phyloP scores from a whole-genome alignment of 2,329 filamentous ascomycete species.

The Fusarium paranaense region DNA sequence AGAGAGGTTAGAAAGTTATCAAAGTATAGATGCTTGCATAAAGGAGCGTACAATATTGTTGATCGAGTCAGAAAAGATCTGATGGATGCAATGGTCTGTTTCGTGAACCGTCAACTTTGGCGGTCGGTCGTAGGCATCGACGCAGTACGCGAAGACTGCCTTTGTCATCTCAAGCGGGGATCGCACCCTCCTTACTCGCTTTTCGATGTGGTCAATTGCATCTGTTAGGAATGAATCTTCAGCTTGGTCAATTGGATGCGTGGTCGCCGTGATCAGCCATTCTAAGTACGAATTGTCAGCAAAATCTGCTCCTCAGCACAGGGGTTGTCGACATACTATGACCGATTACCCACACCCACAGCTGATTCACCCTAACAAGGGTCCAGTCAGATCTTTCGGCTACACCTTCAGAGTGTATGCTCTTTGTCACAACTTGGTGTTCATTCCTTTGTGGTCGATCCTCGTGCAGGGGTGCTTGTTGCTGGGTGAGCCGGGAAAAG shows the following conservation, averaged over 20 bases:
- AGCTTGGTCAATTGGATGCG: background rate
- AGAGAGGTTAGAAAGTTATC: background rate
- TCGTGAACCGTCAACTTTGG: background rate
- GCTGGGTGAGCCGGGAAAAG: background rate
- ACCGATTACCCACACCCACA: background rate
- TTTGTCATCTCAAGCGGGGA: background rate
- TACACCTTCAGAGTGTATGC: background rate
- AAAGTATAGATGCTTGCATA: rapidly evolving
- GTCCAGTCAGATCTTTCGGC: background rate
- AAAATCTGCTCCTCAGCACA: background rate
- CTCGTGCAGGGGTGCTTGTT: background rate
- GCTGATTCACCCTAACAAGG: background rate
- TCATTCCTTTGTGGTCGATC: background rate
- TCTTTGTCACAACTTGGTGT: background rate
- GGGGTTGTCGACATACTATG: background rate
- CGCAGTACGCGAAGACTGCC: background rate
- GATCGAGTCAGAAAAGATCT: background rate
- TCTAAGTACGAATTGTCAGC: background rate
- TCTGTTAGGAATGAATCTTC: background rate
- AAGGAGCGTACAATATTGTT: background rate
- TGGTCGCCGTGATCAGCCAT: background rate
- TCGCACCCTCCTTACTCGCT: background rate
- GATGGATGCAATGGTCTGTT: background rate
- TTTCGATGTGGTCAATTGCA: background rate
- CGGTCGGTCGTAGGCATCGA: background rate